Percentiles rank a stretch among this genome's conserved stretches.
These are phyloP conservation scores for Yamadazyma friedrichii DNA, from an alignment of 1,139 yeast species.

Conservation along the genomic window DNA sequence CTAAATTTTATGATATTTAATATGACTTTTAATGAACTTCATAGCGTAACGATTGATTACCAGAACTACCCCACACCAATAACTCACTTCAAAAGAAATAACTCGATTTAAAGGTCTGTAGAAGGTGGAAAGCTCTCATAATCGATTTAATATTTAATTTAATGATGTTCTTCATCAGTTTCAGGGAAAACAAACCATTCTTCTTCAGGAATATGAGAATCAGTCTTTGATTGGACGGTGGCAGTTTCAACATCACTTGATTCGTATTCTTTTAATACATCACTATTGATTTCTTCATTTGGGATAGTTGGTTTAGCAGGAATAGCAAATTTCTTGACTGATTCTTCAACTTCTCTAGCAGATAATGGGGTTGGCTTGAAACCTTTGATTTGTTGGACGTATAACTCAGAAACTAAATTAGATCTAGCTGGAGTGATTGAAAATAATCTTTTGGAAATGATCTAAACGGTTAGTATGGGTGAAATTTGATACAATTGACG, in stretches of 20 bases:
- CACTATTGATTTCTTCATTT: slow-evolving; percentile 69
- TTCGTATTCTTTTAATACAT: slow-evolving; percentile 75
- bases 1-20: background rate
- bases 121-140: no score
- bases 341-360: slow-evolving; percentile 71
- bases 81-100: no score
- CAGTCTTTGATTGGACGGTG: slow-evolving; percentile 38
- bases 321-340: slow-evolving; percentile 77
- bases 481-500: no score
- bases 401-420: slow-evolving; percentile 80
- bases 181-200: slow-evolving; percentile 86
- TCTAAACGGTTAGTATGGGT: slow-evolving; percentile 26
- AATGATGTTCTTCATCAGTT: slow-evolving; percentile 60
- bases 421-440: slow-evolving; percentile 45
- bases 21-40: no score
- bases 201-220: slow-evolving; percentile 55
- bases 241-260: slow-evolving; percentile 63
- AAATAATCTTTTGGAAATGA: slow-evolving; percentile 42
- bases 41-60: no score
- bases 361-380: slow-evolving; percentile 82
- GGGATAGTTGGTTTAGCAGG: slow-evolving; percentile 78
- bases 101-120: no score
- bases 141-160: slow-evolving; percentile 1
- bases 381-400: slow-evolving; percentile 80
- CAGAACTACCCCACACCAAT: no score